These are phyloP conservation scores for Luffa aegyptiaca DNA, from an alignment of 306 rosid species.

Conservation along the genomic window DNA sequence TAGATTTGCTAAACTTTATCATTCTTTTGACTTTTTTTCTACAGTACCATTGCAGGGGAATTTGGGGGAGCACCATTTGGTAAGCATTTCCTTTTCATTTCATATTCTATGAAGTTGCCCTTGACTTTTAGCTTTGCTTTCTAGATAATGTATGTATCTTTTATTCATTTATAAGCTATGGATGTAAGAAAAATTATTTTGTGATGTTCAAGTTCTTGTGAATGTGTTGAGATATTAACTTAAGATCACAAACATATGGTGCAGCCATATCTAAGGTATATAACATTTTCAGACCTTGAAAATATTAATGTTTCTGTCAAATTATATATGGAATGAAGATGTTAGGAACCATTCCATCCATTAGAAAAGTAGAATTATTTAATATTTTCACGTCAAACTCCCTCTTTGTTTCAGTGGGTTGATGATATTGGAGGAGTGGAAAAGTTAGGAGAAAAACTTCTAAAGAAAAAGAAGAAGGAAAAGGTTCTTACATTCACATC, in stretches of 20 bases:
- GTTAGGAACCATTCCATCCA: not conserved
- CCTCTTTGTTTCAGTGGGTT: constrained; percentile 62
- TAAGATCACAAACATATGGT: constrained; percentile 85
- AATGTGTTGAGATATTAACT: too few species aligned
- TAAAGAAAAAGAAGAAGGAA: constrained; percentile 48
- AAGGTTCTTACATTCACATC: constrained; percentile 72
- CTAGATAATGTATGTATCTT: too few species aligned
- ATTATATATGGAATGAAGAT: not conserved
- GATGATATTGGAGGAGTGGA: constrained; percentile 83
- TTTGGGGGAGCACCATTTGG: too few species aligned
- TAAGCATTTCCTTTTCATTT: too few species aligned
- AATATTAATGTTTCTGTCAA: not conserved
- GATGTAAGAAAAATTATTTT: too few species aligned
- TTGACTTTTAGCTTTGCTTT: too few species aligned
- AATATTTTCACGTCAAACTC: constrained; percentile 6
- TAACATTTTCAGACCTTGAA: constrained; percentile 8
- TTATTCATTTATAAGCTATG: too few species aligned
- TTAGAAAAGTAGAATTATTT: not conserved
- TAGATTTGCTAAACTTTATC: too few species aligned
- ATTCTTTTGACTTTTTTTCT: too few species aligned
- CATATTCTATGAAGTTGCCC: too few species aligned
- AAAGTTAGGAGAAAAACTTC: constrained; percentile 53
- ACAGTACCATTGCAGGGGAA: too few species aligned
- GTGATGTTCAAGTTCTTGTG: too few species aligned
- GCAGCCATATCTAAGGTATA: constrained; percentile 67